Evolutionary conservation across 2,329 filamentous ascomycete species (phyloP), one percentile per base, ranked within the genome.

Genomic region (Sclerotinia glacialis): DNA sequence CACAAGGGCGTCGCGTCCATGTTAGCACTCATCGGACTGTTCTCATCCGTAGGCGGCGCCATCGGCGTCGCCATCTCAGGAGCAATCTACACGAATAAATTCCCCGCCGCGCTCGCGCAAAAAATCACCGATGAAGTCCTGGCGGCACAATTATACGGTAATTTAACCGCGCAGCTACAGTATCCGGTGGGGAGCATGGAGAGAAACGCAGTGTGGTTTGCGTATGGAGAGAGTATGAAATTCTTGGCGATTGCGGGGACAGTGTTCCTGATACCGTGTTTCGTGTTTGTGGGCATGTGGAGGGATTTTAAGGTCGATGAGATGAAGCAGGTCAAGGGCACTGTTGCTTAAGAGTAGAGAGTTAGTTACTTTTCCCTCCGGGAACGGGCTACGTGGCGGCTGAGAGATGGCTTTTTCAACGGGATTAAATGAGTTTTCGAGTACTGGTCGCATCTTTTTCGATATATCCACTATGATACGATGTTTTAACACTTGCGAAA

Each of bases 21-120:
- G 58, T 81, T 88, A 12, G 86, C 87, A 11, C 80, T 91, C 60
- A 82, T 87, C 65, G 81, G 84, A 26, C 82, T 90, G 6, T 85
- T 86, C 46, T 81, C 84, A 69, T 83, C 83, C 68, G 81, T 89
- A 67, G 88, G 87, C 50, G 82, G 81, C 26, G 85, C 86, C 1
- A 79, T 89, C 14, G 87, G 87, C 1, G 80, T 80, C 1, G 83
- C 87, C 14, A 83, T 91, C 58, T 83, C 87, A 0, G 83, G 82
- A 0, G 86, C 87, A 12, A 86, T 91, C 68, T 91, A 87, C 86
- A 86, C 84, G 0, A 81, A 83, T 68, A 82, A 83, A 2, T 85
- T 90, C 72, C 71, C 73, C 0, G 66, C 52, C 1, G 73, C 72
- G 7, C 60, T 76, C 1, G 62, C 68, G 9, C 44, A 50, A 8